phyloP scores from a whole-genome alignment of 768 basidiomycete species.

The Ramaria sp. region DNA sequence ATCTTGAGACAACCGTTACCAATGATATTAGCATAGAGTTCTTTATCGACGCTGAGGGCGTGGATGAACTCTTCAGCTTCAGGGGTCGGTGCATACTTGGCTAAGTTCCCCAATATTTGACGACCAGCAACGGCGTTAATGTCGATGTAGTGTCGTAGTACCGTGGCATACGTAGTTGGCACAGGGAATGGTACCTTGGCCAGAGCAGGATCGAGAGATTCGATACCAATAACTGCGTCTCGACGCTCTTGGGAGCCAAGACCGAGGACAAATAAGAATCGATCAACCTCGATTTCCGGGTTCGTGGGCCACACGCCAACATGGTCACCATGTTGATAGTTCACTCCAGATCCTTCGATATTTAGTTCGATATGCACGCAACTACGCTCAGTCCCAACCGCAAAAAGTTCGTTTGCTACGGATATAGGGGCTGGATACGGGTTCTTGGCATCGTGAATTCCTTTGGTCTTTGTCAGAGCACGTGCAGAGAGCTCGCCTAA shows the following conservation, averaged over 20 bases:
- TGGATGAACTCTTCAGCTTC: conserved; percentile 66
- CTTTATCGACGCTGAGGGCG: conserved; percentile 78
- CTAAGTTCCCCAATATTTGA: conserved; percentile 79
- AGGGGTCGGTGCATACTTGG: conserved; percentile 79
- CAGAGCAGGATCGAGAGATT: conserved; percentile 94
- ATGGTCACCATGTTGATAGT: conserved; percentile 99
- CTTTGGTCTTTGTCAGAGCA: conserved; percentile 85
- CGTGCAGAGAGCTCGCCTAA: conserved; percentile 91
- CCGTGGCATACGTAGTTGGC: conserved; percentile 87
- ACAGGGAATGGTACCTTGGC: conserved; percentile 99
- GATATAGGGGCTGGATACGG: conserved; percentile 82
- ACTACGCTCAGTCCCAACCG: conserved; percentile 61
- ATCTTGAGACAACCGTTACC: conserved; percentile 79
- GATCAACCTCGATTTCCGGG: conserved; percentile 82
- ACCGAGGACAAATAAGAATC: conserved; percentile 79
- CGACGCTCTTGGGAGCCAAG: conserved; percentile 53
- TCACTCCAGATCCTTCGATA: conserved; percentile 90
- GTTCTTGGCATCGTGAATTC: conserved; percentile 97
- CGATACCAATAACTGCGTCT: conserved; percentile 79
- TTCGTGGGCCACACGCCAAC: conserved; percentile 97
- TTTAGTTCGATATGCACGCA: conserved; percentile 92
- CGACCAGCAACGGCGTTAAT: conserved; percentile 91
- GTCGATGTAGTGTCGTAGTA: conserved; percentile 94
- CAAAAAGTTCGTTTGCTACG: conserved; percentile 76
- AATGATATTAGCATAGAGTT: conserved; percentile 69